Evolutionary conservation across 352 stramenopile species (phyloP), one percentile per base, ranked within the genome.

Genomic region (Plasmopara muralis): DNA sequence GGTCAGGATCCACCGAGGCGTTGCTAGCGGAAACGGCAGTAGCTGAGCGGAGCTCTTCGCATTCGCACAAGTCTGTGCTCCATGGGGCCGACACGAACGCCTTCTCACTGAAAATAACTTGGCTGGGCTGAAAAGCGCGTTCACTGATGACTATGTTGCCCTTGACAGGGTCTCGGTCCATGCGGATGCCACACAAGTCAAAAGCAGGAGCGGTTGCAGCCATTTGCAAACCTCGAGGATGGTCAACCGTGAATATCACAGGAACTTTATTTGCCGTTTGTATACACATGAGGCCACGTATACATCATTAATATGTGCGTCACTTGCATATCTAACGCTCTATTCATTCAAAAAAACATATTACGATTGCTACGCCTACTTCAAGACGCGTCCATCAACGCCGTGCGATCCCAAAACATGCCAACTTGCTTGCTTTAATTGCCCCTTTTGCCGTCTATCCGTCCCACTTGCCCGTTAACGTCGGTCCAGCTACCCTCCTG

Each of bases 31-130:
- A 52, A 8, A 25, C 42, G 10, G 68, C 40, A 35, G 54, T 66
- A 43, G 60, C 49, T 3, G 57, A 63, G 2, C 57, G 61, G 28
- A 66, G 65, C 53, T 84, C 66, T 35, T 87, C 76, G 38, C 77
- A 86, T 31, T 47, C 57, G 48, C 76, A 87, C 30, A 87, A 57
- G 34, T 84, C 71, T 13, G 71, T 85, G 57, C 67, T 82, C 79
- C 80, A 90, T 8, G 73, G 54, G 10, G 77, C 80, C 50, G 66
- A 80, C 43, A 88, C 80, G 52, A 90, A 88, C 18, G 80, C 77
- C 52, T 83, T 50, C 56, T 90, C 80, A 47, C 68, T 76, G 60
- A 90, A 90, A 47, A 90, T 25, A 25, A 25, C 20, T 25, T 25
- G 20, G 20, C 20, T 25, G 20, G 20, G 20, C 20, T 25, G 20